These are phyloP conservation scores for Pelagophyceae sp. DNA, from an alignment of 352 stramenopile species.

Conservation along the genomic window DNA sequence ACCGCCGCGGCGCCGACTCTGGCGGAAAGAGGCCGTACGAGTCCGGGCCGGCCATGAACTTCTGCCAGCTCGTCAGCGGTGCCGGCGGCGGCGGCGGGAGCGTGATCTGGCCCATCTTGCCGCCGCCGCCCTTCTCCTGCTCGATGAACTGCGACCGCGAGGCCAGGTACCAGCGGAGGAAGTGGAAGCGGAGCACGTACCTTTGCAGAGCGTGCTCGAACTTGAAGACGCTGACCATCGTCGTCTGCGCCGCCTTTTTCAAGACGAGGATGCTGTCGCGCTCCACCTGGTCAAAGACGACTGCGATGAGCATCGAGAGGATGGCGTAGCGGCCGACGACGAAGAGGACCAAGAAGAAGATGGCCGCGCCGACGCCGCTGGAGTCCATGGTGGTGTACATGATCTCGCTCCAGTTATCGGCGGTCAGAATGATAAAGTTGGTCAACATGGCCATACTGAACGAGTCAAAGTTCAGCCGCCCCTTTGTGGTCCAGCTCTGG, in stretches of 20 bases:
- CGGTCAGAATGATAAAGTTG: slow-evolving; percentile 78
- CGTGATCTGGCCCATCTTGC: background rate
- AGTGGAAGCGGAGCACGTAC: background rate
- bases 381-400: slow-evolving; percentile 71
- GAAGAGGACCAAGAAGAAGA: slow-evolving; percentile 66
- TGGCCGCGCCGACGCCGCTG: slow-evolving; percentile 47
- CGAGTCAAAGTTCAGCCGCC: slow-evolving; percentile 70
- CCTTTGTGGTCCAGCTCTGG: slow-evolving; percentile 14
- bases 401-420: slow-evolving; percentile 75
- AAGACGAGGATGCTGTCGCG: slow-evolving; percentile 21
- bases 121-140: background rate
- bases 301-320: slow-evolving; percentile 84
- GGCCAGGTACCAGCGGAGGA: background rate
- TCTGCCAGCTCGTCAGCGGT: slow-evolving; percentile 1
- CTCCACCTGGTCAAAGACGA: slow-evolving; percentile 80
- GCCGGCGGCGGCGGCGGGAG: background rate
- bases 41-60: background rate
- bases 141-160: background rate
- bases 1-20: background rate
- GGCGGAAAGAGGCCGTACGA: background rate
- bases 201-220: background rate
- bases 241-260: slow-evolving; percentile 1
- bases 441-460: slow-evolving; percentile 64
- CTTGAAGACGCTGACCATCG: slow-evolving; percentile 7
- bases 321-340: slow-evolving; percentile 78